Evolutionary conservation across 2,329 filamentous ascomycete species (phyloP).

Genomic region (Simplicillium aogashimaense): DNA sequence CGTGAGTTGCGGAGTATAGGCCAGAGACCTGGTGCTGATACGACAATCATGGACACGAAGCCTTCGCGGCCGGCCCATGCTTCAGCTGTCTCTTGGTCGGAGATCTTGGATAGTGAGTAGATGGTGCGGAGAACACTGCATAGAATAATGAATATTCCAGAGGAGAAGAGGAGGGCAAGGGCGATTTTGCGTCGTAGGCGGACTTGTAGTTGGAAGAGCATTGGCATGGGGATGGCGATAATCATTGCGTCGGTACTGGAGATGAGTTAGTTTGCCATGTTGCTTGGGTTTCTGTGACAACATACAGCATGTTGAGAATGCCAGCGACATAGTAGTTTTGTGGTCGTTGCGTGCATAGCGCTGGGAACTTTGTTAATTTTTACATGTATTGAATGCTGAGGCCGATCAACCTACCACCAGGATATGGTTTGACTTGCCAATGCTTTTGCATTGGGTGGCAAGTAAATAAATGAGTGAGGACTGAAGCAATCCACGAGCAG

Average conservation of each 20-base stretch:
- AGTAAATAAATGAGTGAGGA: conserved; percentile 3
- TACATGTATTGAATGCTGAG: not conserved
- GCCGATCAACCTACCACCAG: not conserved
- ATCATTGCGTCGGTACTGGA: conserved; percentile 21
- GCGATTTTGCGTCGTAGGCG: conserved; percentile 8
- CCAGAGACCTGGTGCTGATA: conserved; percentile 5
- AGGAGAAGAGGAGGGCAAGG: conserved; percentile 8
- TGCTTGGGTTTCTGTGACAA: too few species aligned
- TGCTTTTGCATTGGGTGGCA: conserved; percentile 1
- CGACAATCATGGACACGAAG: conserved; percentile 5
- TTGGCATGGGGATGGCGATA: conserved; percentile 22
- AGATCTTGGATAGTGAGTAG: conserved; percentile 7
- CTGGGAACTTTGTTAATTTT: not conserved
- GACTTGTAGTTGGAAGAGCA: conserved; percentile 15
- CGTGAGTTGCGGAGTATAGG: conserved; percentile 2
- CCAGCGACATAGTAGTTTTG: conserved; percentile 3
- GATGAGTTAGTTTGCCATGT: too few species aligned
- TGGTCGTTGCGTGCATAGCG: conserved; percentile 1
- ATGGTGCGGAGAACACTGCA: conserved; percentile 10
- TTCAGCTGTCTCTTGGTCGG: conserved; percentile 5
- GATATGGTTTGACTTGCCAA: conserved; percentile 5
- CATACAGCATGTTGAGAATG: not conserved
- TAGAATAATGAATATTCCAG: conserved; percentile 10
- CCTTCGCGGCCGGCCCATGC: conserved; percentile 10
- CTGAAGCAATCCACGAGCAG: conserved; percentile 1